Evolutionary conservation across 139 green algal genomes (phyloP).

Genomic region (Choricystis sp.): DNA sequence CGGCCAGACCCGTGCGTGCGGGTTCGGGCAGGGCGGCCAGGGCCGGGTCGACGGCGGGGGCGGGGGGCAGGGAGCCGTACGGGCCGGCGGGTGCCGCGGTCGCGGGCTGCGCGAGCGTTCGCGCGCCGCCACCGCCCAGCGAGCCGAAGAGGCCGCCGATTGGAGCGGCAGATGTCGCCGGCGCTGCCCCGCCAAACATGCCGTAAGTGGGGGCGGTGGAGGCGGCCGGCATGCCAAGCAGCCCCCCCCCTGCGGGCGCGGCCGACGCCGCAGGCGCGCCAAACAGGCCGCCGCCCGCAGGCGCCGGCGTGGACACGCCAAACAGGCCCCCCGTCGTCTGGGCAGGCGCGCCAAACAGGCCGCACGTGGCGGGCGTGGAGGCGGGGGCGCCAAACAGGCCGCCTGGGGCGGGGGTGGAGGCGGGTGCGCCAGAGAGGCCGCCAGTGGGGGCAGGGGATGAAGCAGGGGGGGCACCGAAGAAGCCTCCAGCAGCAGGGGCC

Average conservation of each 20-base stretch:
- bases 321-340: conserved; percentile 23
- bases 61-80: conserved; percentile 26
- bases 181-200: conserved; percentile 19
- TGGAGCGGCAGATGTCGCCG: too few species aligned
- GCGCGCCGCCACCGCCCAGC: too few species aligned
- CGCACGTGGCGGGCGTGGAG: not conserved
- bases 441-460: conserved; percentile 4
- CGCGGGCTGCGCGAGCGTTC: too few species aligned
- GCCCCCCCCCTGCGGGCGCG: conserved; percentile 8
- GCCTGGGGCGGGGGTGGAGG: conserved; percentile 1
- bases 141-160: too few species aligned
- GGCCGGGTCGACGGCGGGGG: conserved; percentile 12
- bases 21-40: conserved; percentile 4
- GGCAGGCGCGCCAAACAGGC: conserved; percentile 9
- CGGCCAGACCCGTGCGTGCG: conserved; percentile 49
- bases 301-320: conserved; percentile 9
- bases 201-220: not conserved
- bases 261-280: conserved; percentile 15
- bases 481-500: not conserved
- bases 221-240: not conserved
- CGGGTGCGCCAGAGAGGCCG: conserved; percentile 8
- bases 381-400: conserved; percentile 7
- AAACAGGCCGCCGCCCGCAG: conserved; percentile 6
- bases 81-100: conserved; percentile 20
- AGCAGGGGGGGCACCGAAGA: conserved; percentile 8